Evolutionary conservation across 169 alveolate species (phyloP), one percentile per base, ranked within the genome.

Genomic region (Plasmodium fragile): DNA sequence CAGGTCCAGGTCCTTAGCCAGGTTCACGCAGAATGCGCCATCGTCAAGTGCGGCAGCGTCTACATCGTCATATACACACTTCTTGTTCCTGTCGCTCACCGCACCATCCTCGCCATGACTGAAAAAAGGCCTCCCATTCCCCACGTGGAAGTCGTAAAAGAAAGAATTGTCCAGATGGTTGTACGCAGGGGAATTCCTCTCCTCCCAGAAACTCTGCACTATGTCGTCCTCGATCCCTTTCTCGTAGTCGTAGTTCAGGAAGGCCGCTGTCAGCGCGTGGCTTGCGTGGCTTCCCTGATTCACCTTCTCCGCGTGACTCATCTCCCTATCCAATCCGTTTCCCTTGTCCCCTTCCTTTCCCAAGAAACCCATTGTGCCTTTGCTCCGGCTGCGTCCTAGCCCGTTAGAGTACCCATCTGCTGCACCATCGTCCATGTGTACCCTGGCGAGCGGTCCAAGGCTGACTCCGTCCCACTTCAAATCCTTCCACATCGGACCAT

Each of bases 11-110:
- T 75, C 85, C 25, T 41, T 49, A 1, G 81, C 34, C 59, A 45
- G 43, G 18, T 85, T 43, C 0, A 85, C 41, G 45, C 78, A 75
- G 41, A 52, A 81, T 11, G 25, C 80, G 3, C 65, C 85, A 73
- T 85, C 41, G 41, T 18, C 30, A 49, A 16, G 4, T 11, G 25
- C 70, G 13, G 59, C 39, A 10, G 13, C 70, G 39, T n/a, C 13
- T 34, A 4, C 49, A 25, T 55, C 69, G 39, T n/a, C 70, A 30
- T 41, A 32, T 1, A 5, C 4, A 81, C 22, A 39, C 28, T 28
- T 7, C 0, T 28, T 45, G 16, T 16, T 36, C 25, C 49, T 79
- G 4, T 13, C 45, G 34, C 41, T 43, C 11, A 41, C 13, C 34
- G 10, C 22, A 22, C 75, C 34, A 65, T 65, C 36, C n/a, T 10